These are phyloP conservation scores for Dothiorella sarmentorum DNA, from an alignment of 2,329 filamentous ascomycete genomes.

Conservation along the genomic window DNA sequence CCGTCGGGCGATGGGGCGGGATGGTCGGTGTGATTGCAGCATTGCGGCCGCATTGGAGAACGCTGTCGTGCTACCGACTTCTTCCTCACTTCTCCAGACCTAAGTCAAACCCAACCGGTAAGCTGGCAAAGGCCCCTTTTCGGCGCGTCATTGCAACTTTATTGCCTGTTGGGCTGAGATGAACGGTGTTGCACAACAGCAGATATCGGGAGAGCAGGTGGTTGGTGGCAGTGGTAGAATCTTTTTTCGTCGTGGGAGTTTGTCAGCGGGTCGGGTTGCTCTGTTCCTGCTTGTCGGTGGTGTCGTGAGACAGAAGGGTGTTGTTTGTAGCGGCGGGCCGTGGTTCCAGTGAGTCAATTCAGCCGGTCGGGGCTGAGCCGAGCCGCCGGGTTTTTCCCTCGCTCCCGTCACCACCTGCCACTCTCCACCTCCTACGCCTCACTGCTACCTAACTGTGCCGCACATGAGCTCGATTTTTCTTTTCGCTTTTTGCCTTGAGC, in stretches of 20 bases:
- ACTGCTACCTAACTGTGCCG: no score
- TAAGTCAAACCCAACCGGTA: no score
- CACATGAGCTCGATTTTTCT: no score
- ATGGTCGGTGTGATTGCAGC: slow-evolving; percentile 2
- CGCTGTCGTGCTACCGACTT: neutral
- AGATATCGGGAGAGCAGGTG: neutral
- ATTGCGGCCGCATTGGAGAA: neutral
- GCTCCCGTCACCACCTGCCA: no score
- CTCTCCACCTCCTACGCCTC: no score
- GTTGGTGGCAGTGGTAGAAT: no score
- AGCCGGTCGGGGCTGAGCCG: no score
- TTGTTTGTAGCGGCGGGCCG: neutral
- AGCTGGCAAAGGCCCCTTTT: no score
- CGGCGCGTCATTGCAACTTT: slow-evolving; percentile 7
- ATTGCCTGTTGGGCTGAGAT: neutral
- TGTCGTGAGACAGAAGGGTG: neutral
- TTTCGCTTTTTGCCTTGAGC: neutral
- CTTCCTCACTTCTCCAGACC: no score
- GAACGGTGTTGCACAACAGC: slow-evolving; percentile 4
- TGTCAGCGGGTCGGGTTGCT: neutral
- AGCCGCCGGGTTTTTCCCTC: no score
- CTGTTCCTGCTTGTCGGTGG: neutral
- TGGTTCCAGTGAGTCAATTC: neutral
- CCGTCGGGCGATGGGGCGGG: neutral
- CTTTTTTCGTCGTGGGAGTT: no score